Base-by-base conservation (phyloP, 2,329 filamentous ascomycete genomes). In the Metarhizium humberi region DNA sequence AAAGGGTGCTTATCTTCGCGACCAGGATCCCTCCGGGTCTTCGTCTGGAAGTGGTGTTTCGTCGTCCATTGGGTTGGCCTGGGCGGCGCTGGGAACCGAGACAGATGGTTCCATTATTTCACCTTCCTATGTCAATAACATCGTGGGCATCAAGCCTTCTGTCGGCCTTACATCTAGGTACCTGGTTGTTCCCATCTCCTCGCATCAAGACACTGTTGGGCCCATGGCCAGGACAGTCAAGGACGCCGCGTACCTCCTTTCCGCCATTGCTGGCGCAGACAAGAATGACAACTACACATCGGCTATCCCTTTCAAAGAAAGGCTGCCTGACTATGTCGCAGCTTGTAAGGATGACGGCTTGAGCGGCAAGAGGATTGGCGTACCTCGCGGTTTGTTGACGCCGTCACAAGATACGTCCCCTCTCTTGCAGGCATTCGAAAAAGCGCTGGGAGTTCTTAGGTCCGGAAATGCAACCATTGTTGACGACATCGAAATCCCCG, bases 71-170 rank as follows among this genome's bases (percentile, higher is more conserved):
- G 58, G 58, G 13, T 38, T 59, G 25, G 52, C 58, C 0, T 59
- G 58, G 58, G 58, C 58, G 2, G 30, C 54, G 1, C 11, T 59
- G 25, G 58, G 56, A 2, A 55, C 56, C 18, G 58, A 85, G 64
- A 87, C 85, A 0, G 75, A 75, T 57, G 84, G 83, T 3, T 85
- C 80, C 14, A 85, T 88, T 51, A 60, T 87, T 1, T 75, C 72
- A 4, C 85, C 85, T 0, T 64, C 72, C 1, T 59, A 67, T 30
- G 55, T 60, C 1, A 85, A 80, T 66, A 84, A 85, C 53, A 59
- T 87, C 1, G 84, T 87, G 0, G 85, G 82, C 2, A 83, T 89
- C 65, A 86, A 85, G 64, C 82, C 85, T 1, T 85, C 83, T 0
- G 80, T 87, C 1, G 85, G 85, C 0, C 71, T 88, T 3, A 86